These are phyloP conservation scores for Aquilaria yunnanensis DNA, from an alignment of 345 rosid genomes.

Conservation along the genomic window DNA sequence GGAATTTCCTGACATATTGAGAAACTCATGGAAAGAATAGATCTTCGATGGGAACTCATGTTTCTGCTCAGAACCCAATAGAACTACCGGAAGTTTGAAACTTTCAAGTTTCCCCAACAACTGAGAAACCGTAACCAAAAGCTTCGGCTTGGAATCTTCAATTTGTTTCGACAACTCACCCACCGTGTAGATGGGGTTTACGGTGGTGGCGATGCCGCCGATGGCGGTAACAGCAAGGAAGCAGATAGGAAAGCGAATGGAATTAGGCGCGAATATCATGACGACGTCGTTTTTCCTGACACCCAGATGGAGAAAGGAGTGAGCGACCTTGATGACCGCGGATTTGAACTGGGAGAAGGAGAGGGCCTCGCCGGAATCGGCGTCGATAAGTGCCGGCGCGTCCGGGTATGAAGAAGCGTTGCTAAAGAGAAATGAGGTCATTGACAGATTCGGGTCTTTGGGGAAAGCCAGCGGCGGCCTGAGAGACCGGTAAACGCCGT, in stretches of 20 bases:
- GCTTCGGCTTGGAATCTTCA: slow-evolving; percentile 61
- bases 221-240: slow-evolving; percentile 60
- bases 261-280: slow-evolving; percentile 71
- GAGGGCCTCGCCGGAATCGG: slow-evolving; percentile 44
- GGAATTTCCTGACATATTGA: slow-evolving; percentile 35
- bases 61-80: slow-evolving; percentile 37
- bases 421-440: slow-evolving; percentile 56
- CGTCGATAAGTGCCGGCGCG: slow-evolving; percentile 64
- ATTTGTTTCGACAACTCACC: slow-evolving; percentile 62
- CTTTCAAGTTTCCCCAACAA: slow-evolving; percentile 54
- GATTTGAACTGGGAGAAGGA: slow-evolving; percentile 62
- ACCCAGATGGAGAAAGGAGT: slow-evolving; percentile 61
- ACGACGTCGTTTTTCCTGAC: slow-evolving; percentile 60
- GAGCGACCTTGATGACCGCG: slow-evolving; percentile 47
- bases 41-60: slow-evolving; percentile 24
- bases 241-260: slow-evolving; percentile 64
- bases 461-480: slow-evolving; percentile 55
- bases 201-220: slow-evolving; percentile 75
- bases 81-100: slow-evolving; percentile 51
- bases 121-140: slow-evolving; percentile 52
- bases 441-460: slow-evolving; percentile 51
- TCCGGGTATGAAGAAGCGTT: slow-evolving; percentile 46
- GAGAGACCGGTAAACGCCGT: slow-evolving; percentile 71
- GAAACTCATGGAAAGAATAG: slow-evolving; percentile 36
- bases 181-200: slow-evolving; percentile 65